Evolutionary conservation across 202 grass and related monocot genomes (phyloP).

Genomic region (Bolboschoenoplectus hybrid): DNA sequence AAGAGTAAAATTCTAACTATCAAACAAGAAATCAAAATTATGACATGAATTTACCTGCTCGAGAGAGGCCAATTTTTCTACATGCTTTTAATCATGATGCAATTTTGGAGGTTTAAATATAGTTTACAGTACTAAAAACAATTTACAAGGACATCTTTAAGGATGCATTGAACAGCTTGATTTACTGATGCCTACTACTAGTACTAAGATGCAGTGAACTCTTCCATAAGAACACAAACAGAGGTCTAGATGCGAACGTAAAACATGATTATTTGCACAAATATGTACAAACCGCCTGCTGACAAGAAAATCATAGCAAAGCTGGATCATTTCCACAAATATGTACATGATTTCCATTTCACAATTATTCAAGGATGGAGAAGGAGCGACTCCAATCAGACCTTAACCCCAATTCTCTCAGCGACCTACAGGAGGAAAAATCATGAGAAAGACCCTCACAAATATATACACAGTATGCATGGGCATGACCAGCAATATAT

Average conservation of each 20-base stretch:
- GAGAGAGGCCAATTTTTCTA: background rate
- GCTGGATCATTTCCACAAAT: background rate
- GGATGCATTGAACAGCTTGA: background rate
- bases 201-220: background rate
- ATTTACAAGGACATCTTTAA: constrained; percentile 14
- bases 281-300: constrained; percentile 20
- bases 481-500: background rate
- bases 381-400: constrained; percentile 34
- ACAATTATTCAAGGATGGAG: background rate
- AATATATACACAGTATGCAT: background rate
- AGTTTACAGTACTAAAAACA: background rate
- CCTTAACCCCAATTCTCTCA: constrained; percentile 73
- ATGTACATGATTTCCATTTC: background rate
- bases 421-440: constrained; percentile 57
- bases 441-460: background rate
- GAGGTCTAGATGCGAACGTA: background rate
- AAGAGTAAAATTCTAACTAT: background rate
- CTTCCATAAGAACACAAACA: constrained; percentile 5
- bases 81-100: background rate
- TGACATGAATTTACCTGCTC: background rate
- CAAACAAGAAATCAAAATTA: background rate
- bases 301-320: constrained; percentile 8
- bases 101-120: background rate
- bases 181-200: background rate
- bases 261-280: background rate